Base-by-base conservation (phyloP, 176 grass and related monocot genomes). In the Urochloa ruziziensis region DNA sequence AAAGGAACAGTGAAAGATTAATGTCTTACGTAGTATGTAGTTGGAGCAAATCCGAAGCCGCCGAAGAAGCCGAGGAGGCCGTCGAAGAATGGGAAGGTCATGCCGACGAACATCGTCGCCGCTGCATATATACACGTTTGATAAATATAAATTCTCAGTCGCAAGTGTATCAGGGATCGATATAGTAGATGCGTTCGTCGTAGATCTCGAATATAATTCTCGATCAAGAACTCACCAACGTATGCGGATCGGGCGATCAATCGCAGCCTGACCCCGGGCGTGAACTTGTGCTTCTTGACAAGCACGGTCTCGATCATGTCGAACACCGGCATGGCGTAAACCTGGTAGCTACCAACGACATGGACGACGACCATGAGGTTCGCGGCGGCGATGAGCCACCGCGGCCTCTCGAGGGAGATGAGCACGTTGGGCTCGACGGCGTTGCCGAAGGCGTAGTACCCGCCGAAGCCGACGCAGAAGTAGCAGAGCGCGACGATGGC, bases 1-100 rank as follows among this genome's bases (percentile, higher is more conserved):
- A n/a, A n/a, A n/a, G n/a, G n/a, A n/a, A n/a, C n/a, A n/a, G 39
- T 40, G 39, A 40, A 40, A 40, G 39, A 40, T 40, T 40, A 9
- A n/a, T n/a, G 53, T 10, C 9, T 7, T 56, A 56, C 91, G 27
- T 37, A 94, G 75, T 90, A 94, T 9, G 91, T 94, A 1, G 88
- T 94, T 2, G 91, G 91, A 21, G 88, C 91, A 42, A 83, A 94
- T 2, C 88, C 88, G 37, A 93, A 93, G 16, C 91, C 91, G 51
- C 91, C 91, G n/a, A 93, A 93, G 87, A 93, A 93, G 6, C 87
- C 91, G 18, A 90, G 77, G 24, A 93, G 62, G 32, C 87, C 91
- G 23, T 57, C 53, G 23, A 90, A 90, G 88, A 93, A 90, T 2
- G 91, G 91, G 65, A 93, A 84, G 24, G 78, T 88, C 30, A 93